Evolutionary conservation across 1,284 basidiomycete genomes (phyloP), one percentile per base, ranked within the genome.

Genomic region (Peniophora sp.): DNA sequence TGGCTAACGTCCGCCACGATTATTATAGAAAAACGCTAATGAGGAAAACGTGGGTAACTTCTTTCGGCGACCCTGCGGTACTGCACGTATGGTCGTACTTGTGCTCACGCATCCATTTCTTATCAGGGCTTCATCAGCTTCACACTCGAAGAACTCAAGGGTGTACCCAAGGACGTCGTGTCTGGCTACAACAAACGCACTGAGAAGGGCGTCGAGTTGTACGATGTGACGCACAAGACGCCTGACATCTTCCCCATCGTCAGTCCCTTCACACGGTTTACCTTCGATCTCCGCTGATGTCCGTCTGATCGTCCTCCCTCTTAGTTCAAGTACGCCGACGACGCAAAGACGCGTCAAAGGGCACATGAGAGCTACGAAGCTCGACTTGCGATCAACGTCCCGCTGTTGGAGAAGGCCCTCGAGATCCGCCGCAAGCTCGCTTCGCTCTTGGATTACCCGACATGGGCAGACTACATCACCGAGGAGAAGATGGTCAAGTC

Each of bases 401-500:
- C 82, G 1, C 62, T 90, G 24, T 71, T 92, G 50, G 70, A 74
- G 56, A 81, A 77, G 56, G 79, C 79, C 24, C 73, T 92, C 45
- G 76, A 74, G 44, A 70, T 92, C 1, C 83, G 90, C 45, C 80
- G 81, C 18, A 64, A 81, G 60, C 84, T 88, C 50, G 80, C 85
- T 1, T 67, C 68, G 23, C 60, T 92, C 3, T 70, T 92, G 14
- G 79, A 78, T 3, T 92, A 92, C 57, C 64, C 78, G n/a, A 89
- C 79, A 15, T 91, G 88, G 83, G 88, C 87, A 1, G 87, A 88
- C 62, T 92, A 83, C 61, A 66, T 82, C 22, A 88, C 88, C 0
- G 88, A 92, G 62, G 76, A 80, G 50, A 92, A 91, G 70, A 92
- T 93, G 90, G 80, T 87, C 54, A 91, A 91, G 63, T 76, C 72